phyloP scores from a whole-genome alignment of 2,329 filamentous ascomycete genomes.

The Alternaria incomplexa region DNA sequence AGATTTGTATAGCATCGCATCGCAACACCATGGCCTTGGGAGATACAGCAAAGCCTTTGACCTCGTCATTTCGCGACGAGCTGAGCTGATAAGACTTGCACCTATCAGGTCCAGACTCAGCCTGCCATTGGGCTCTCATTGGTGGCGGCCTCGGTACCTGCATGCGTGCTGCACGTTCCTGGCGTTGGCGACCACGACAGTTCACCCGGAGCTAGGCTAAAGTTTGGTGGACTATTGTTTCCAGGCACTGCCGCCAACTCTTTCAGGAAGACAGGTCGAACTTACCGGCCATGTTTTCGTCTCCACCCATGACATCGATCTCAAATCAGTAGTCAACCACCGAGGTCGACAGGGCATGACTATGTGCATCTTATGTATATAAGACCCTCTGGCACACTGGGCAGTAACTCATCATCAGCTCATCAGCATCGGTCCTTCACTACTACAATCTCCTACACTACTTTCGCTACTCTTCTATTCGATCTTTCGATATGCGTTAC shows the following conservation, averaged over 20 bases:
- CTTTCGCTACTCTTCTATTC: not conserved
- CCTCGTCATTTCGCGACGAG: not conserved
- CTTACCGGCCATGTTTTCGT: constrained; percentile 6
- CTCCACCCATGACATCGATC: constrained; percentile 8
- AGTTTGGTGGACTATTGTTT: constrained; percentile 11
- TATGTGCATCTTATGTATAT: constrained; percentile 4
- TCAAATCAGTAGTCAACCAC: constrained; percentile 2
- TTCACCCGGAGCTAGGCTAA: constrained; percentile 9
- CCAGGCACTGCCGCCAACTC: constrained; percentile 5
- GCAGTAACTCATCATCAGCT: constrained; percentile 6
- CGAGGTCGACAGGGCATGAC: not conserved
- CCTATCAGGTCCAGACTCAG: not conserved
- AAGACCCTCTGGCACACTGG: not conserved
- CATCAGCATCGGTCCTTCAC: constrained; percentile 7
- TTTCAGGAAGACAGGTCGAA: constrained; percentile 5
- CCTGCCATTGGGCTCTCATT: not conserved
- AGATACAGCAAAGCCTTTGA: not conserved
- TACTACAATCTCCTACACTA: constrained; percentile 2
- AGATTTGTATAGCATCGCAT: not conserved
- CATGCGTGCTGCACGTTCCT: constrained; percentile 6
- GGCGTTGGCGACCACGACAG: constrained; percentile 11
- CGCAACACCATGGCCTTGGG: not conserved
- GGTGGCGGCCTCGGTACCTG: constrained; percentile 1
- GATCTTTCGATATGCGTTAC: constrained; percentile 25
- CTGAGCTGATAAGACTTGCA: not conserved